Evolutionary conservation across 2,329 filamentous ascomycete species (phyloP).

Genomic region (Colletotrichum aenigma): DNA sequence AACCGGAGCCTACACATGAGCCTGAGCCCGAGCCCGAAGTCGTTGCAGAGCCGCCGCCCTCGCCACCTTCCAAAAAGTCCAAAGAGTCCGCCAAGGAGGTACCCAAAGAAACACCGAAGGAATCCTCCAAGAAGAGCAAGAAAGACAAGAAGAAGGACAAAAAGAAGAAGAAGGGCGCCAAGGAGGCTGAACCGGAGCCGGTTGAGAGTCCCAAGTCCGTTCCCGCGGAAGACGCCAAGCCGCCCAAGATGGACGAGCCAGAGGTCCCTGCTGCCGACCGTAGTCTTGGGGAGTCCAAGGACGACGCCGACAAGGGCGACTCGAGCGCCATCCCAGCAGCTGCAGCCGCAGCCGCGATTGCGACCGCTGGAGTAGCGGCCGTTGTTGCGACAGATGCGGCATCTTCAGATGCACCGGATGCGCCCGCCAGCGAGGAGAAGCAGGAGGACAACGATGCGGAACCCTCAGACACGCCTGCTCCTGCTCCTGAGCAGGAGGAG

Average conservation of each 20-base stretch:
- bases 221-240: neutral
- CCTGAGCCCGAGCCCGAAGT: neutral
- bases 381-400: neutral
- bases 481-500: neutral
- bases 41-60: neutral
- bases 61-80: neutral
- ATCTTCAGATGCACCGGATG: neutral
- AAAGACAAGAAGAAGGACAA: conserved; percentile 22
- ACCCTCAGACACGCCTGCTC: neutral
- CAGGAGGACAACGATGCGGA: neutral
- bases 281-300: neutral
- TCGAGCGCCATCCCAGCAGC: neutral
- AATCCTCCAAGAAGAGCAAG: conserved; percentile 14
- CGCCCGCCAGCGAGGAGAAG: neutral
- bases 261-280: neutral
- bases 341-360: neutral
- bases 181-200: conserved; percentile 8
- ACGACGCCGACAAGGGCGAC: neutral
- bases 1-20: neutral
- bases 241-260: conserved; percentile 1
- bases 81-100: conserved; percentile 6
- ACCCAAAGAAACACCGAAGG: neutral
- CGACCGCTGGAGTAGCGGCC: neutral
- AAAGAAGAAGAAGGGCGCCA: conserved; percentile 18
- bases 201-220: neutral